phyloP scores from a whole-genome alignment of 441 rosid genomes.

The Pelargonium fulgidum region DNA sequence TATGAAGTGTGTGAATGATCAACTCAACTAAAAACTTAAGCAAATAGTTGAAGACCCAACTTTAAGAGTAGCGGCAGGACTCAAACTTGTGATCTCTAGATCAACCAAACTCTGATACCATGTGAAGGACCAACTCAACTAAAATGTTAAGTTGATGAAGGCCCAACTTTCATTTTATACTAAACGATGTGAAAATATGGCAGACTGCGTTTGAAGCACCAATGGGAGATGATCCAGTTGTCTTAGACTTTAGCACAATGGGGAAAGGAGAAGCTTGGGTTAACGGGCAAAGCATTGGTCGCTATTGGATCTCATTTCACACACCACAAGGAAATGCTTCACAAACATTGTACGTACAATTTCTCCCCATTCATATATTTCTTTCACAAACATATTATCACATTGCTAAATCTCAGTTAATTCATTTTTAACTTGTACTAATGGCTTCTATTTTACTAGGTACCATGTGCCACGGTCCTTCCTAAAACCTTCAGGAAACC shows the following conservation, averaged over 20 bases:
- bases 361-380: background rate
- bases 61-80: too few species aligned
- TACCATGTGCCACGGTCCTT: constrained; percentile 63
- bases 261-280: constrained; percentile 69
- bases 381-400: background rate
- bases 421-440: background rate
- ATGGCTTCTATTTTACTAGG: constrained; percentile 27
- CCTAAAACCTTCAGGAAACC: constrained; percentile 37
- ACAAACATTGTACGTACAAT: constrained; percentile 39
- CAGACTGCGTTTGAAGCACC: constrained; percentile 51
- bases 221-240: constrained; percentile 36
- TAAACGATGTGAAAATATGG: background rate
- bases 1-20: too few species aligned
- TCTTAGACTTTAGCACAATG: constrained; percentile 44
- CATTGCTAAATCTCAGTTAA: too few species aligned
- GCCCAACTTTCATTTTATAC: too few species aligned
- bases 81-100: too few species aligned
- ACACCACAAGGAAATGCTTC: constrained; percentile 49
- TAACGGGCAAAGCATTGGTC: constrained; percentile 61
- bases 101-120: too few species aligned
- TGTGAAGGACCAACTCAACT: too few species aligned
- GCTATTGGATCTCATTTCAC: constrained; percentile 60
- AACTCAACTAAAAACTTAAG: too few species aligned
- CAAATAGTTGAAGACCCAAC: too few species aligned
- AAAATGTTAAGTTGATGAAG: too few species aligned